Base-by-base conservation (phyloP, 495 filamentous ascomycete genomes). In the Hypoxylon rickii region DNA sequence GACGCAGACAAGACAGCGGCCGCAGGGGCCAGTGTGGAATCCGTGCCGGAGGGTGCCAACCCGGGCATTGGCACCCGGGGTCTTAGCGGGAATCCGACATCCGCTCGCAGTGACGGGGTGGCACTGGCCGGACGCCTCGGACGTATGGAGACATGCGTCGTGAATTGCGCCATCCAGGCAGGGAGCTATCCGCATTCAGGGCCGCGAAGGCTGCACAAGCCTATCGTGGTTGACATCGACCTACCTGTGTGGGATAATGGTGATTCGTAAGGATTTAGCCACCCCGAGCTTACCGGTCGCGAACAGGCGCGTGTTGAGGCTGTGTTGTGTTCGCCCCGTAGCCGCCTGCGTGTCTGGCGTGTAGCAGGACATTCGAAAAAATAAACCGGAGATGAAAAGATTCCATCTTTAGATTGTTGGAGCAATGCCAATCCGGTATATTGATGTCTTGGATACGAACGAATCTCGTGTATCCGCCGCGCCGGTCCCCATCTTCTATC, bases 211-310 rank as follows among this genome's bases (percentile, higher is more conserved):
- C 83, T 88, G 69, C 84, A 89, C 70, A 86, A 89, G 60, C 85
- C 89, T 6, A 86, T 93, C 47, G 83, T 92, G 6, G 84, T 93
- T 18, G 87, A 95, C 65, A 69, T 92, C 22, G 84, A 90, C 53
- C 74, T 93, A 32, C 86, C 85, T 7, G 74, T 86, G n/a, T 78
- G 75, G 77, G 61, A 61, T 18, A 17, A n/a, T n/a, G n/a, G 44
- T 47, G 38, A 50, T 48, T 49, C 44, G n/a, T 57, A 20, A 39
- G 7, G 19, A 40, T 49, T 24, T 57, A 12, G 48, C 52, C 44
- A 49, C 53, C 6, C 48, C 43, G 53, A 53, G 34, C 15, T 32
- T 49, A 10, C 48, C 43, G 47, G 46, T 32, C 36, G 41, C 41
- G 42, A 32, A 38, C 31, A n/a, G 24, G 20, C 47, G 41, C 15